Evolutionary conservation across 441 rosid species (phyloP).

Genomic region (Brassica hybrid): DNA sequence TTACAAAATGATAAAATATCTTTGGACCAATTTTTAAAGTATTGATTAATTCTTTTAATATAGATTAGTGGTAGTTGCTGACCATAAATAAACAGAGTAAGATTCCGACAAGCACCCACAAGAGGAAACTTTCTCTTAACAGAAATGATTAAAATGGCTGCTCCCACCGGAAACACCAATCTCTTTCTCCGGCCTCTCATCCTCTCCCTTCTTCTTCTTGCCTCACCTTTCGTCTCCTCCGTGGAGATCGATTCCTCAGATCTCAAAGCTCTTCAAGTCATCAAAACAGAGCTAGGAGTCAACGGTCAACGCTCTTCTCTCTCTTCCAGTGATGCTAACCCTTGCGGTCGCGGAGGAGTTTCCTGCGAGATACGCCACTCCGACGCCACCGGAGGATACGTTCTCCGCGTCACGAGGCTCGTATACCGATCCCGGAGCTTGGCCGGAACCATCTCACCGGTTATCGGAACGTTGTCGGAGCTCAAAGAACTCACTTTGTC

Average conservation of each 20-base stretch:
- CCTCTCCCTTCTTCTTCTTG: constrained; percentile 46
- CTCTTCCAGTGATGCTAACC: constrained; percentile 32
- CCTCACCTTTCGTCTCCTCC: constrained; percentile 41
- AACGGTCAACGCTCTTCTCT: constrained; percentile 43
- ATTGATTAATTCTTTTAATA: neutral
- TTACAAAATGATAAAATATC: neutral
- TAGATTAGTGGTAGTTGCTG: neutral
- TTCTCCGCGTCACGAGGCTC: constrained; percentile 69
- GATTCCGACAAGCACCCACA: constrained; percentile 19
- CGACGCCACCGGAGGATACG: constrained; percentile 44
- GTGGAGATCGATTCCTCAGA: constrained; percentile 59
- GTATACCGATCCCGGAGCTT: constrained; percentile 58
- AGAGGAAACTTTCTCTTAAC: constrained; percentile 16
- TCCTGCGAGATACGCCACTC: constrained; percentile 74
- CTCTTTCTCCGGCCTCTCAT: constrained; percentile 32
- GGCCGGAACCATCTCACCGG: constrained; percentile 66
- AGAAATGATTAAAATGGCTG: constrained; percentile 27
- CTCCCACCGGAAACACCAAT: constrained; percentile 18
- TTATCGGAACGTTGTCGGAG: constrained; percentile 67
- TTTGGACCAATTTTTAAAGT: neutral
- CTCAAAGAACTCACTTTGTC: too few species aligned
- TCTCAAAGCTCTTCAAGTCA: constrained; percentile 51
- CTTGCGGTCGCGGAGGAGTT: constrained; percentile 62
- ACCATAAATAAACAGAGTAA: constrained; percentile 35
- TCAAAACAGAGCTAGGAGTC: constrained; percentile 58